Evolutionary conservation across 305 asterid genomes (phyloP), one percentile per base, ranked within the genome.

Genomic region (Solanum chacoense): DNA sequence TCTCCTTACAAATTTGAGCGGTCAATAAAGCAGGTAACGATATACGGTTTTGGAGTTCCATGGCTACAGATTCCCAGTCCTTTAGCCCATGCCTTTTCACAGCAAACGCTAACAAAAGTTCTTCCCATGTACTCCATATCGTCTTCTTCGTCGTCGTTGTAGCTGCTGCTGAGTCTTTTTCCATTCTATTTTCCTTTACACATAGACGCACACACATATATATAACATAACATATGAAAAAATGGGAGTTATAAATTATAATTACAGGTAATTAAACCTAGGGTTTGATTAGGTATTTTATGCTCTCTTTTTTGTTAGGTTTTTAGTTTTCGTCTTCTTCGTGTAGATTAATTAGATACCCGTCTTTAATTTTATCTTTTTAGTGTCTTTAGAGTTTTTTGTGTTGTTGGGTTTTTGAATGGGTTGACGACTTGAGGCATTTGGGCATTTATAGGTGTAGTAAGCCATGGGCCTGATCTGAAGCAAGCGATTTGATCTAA

Each of bases 81-180:
- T 87, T 92, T 35, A 90, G 80, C 32, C 93, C 93, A 74, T 92
- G 91, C 22, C 93, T 90, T 84, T 92, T 92, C 87, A 92, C 93
- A 13, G 92, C 93, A 67, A 55, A 92, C 59, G 91, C 93, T 72
- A 92, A 88, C 40, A 90, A 73, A 11, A 92, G 91, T 83, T 92
- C 93, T 6, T 92, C 93, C 93, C 93, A 90, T 38, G 91, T 90
- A 87, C 91, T 88, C 93, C 93, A 92, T 88, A 83, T 42, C 22
- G 55, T 26, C 85, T 42, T 67, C 65, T 26, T 81, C 69, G 69
- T 84, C 75, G 69, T 84, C 4, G 84, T 37, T 37, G 85, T 13
- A 31, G 63, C 85, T 31, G 40, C 36, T 32, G 28, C 85, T 3
- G 65, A 37, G n/a, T 38, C 67, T 10, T 40, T 80, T 80, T 80